Evolutionary conservation across 306 rosid genomes (phyloP), one percentile per base, ranked within the genome.

Genomic region (Medicago truncatula): DNA sequence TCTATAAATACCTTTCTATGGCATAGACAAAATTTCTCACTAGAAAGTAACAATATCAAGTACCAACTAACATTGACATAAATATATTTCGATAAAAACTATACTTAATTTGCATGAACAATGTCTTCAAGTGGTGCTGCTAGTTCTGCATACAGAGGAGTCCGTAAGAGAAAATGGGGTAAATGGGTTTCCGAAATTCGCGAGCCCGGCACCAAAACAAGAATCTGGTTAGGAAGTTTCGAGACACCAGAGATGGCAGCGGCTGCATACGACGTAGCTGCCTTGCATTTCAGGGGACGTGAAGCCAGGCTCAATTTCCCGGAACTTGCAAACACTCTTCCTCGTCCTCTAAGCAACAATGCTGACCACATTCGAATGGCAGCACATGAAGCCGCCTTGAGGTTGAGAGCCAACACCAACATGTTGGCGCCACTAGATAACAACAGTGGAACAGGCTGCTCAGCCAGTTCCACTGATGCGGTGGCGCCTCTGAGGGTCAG

Each of bases 161-260:
- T 93, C 2, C 88, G 98, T n/a, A 93, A 91, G 94, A 73, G 98
- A 1, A 93, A 93, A 85, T 94, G 98, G 98, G 98, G 98, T 0
- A 94, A 94, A 76, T 94, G 97, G 97, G 97, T 94, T 0, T 94
- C 98, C 3, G 98, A 94, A 87, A 92, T 94, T 63, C 90, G 98
- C 0, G 95, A 94, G 46, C 98, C 98, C 0, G 97, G 96, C 0
- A 94, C 85, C 47, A 94, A 94, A 47, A 87, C 93, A 14, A 54
- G 98, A 18, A 94, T 94, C 52, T 94, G 98, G 98, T 77, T 94
- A 0, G 98, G 98, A 0, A 94, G 98, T 69, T 94, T 87, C 50
- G 91, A 90, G 82, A 79, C 91, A 0, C 93, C 93, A 0, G 90
- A 92, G 71, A 94, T 94, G 97, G 98, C 97, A 0, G 98, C 98